These are phyloP conservation scores for Cordyceps fumosorosea DNA, from an alignment of 2,329 filamentous ascomycete genomes.

Conservation along the genomic window DNA sequence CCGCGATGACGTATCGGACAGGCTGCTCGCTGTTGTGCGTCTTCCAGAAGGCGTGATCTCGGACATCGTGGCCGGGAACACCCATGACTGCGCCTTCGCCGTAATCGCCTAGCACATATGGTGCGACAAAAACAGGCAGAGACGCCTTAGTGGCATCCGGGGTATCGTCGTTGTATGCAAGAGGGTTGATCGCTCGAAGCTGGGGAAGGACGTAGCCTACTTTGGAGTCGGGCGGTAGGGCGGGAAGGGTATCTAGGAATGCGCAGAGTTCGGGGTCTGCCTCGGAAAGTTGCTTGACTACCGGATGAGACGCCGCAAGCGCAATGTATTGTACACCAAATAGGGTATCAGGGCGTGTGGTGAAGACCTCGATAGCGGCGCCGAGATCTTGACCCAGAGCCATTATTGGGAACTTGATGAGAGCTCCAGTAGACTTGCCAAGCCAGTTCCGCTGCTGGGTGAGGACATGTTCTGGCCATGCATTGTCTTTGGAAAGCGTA, in stretches of 20 bases:
- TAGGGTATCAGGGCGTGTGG: conserved; percentile 80
- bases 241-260: conserved; percentile 60
- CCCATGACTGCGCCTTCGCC: conserved; percentile 89
- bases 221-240: conserved; percentile 49
- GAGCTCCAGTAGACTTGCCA: conserved; percentile 68
- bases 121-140: conserved; percentile 72
- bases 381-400: conserved; percentile 33
- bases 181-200: conserved; percentile 58
- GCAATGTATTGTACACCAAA: conserved; percentile 82
- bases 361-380: conserved; percentile 64
- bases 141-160: conserved; percentile 46
- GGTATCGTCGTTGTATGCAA: conserved; percentile 48
- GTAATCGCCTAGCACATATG: conserved; percentile 80
- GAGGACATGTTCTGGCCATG: conserved; percentile 78
- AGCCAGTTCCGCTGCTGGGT: conserved; percentile 86
- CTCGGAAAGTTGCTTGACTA: conserved; percentile 56
- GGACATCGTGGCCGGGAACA: conserved; percentile 75
- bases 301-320: conserved; percentile 64
- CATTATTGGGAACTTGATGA: conserved; percentile 62
- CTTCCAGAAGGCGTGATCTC: conserved; percentile 76
- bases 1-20: conserved; percentile 56
- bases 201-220: conserved; percentile 61
- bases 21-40: conserved; percentile 56
- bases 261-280: conserved; percentile 54
- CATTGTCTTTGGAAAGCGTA: conserved; percentile 51